These are phyloP conservation scores for Zea luxurians DNA, from an alignment of 176 grass and related monocot species.

Conservation along the genomic window DNA sequence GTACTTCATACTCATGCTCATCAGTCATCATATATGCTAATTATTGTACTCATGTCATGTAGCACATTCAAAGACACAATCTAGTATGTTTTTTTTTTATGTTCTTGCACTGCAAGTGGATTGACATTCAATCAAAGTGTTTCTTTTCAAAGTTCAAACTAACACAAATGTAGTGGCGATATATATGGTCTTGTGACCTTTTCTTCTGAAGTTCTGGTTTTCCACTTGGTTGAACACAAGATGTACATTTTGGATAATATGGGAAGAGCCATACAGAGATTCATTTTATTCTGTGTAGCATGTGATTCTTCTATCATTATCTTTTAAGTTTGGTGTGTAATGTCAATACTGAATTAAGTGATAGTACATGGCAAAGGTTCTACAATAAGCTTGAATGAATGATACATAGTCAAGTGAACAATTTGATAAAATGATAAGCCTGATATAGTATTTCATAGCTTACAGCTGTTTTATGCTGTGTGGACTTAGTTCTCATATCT, in stretches of 20 bases:
- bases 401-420: not conserved
- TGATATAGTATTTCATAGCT: not conserved
- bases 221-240: not conserved
- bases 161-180: not conserved
- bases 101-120: not conserved
- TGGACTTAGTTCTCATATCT: not conserved
- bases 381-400: not conserved
- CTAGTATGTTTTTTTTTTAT: not conserved
- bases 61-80: not conserved
- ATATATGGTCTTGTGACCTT: not conserved
- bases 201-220: not conserved
- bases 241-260: not conserved
- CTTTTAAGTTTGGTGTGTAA: not conserved
- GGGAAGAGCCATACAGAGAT: not conserved
- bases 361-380: not conserved
- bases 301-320: not conserved
- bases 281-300: not conserved
- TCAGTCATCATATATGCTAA: not conserved
- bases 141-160: not conserved
- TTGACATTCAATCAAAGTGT: not conserved
- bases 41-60: not conserved
- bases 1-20: not conserved
- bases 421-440: not conserved
- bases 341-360: not conserved
- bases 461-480: not conserved